Base-by-base conservation (phyloP, 257 asterid genomes). In the Hygrophila difformis region DNA sequence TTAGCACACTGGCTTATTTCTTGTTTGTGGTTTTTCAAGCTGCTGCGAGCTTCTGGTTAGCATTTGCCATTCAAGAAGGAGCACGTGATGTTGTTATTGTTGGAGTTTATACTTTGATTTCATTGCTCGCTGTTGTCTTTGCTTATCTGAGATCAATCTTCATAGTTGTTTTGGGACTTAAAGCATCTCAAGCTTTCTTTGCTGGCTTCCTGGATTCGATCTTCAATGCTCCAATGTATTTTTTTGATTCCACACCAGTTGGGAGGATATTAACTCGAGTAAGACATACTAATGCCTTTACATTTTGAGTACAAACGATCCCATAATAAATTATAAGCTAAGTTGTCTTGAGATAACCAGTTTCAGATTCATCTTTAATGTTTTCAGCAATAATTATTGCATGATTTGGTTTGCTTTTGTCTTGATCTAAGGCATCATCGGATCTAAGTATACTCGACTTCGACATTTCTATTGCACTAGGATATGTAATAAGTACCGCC, bases 181-280 rank as follows among this genome's bases (percentile, higher is more conserved):
- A 44, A 52, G 93, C 94, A 29, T 84, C 94, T 3, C 12, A 64
- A 45, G 65, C 73, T 12, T 84, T 84, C 15, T 84, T 80, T 74
- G 56, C 79, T 5, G 66, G 74, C 39, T 80, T 84, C 47, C 72
- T 52, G 22, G 42, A 61, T 67, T 74, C 94, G 13, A 33, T 79
- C 33, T 84, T 84, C 58, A 70, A 55, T 24, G 93, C 94, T 42
- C 88, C 94, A 0, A 84, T 84, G 93, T 79, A 72, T 44, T 84
- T 84, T 69, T 84, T 84, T 6, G 94, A 84, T 60, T 84, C 93
- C 49, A 84, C 94, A 24, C 94, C 94, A 5, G 75, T 77, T 31
- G 93, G 94, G 38, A 70, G 94, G 64, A 80, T 84, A 40, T 49
- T 84, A 39, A 75, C 86, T 6, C 71, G 94, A n/a, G 94, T 84